A percentile compares a stretch with the other conserved stretches of the same genome.
Evolutionary conservation across 176 grass and related monocot species (phyloP).

Genomic region (Hyparrhenia diplandra): DNA sequence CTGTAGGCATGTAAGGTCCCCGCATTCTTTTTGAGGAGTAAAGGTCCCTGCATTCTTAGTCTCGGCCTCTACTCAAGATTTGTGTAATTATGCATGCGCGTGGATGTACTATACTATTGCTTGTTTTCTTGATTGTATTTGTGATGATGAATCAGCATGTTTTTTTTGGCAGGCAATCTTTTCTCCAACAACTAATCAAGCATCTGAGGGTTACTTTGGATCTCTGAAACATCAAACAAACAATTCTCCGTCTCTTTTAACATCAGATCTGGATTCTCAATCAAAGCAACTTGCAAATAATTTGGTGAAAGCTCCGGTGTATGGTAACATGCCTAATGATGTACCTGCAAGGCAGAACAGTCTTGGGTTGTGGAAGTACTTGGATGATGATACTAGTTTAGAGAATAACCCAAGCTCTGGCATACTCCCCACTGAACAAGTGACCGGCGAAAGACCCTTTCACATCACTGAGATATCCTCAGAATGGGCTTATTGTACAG

Average conservation of each 20-base stretch:
- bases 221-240: constrained; percentile 33
- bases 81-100: constrained; percentile 1
- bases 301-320: constrained; percentile 9
- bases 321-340: constrained; percentile 29
- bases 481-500: constrained; percentile 79
- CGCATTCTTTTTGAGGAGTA: neutral
- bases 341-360: constrained; percentile 47
- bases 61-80: neutral
- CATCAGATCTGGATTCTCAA: constrained; percentile 38
- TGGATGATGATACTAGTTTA: constrained; percentile 47
- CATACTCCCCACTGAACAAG: neutral
- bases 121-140: constrained; percentile 12
- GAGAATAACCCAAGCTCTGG: constrained; percentile 26
- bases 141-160: neutral
- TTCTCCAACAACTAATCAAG: constrained; percentile 31
- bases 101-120: neutral
- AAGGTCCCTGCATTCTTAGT: neutral
- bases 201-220: constrained; percentile 21
- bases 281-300: constrained; percentile 26
- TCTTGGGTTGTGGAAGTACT: constrained; percentile 58
- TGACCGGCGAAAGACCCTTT: constrained; percentile 37
- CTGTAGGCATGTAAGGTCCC: neutral
- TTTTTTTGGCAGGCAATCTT: constrained; percentile 35
- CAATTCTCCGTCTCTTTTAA: constrained; percentile 22
- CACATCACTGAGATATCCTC: constrained; percentile 81